Evolutionary conservation across 768 basidiomycete species (phyloP), one percentile per base, ranked within the genome.

Genomic region (Trametes gibbosa): DNA sequence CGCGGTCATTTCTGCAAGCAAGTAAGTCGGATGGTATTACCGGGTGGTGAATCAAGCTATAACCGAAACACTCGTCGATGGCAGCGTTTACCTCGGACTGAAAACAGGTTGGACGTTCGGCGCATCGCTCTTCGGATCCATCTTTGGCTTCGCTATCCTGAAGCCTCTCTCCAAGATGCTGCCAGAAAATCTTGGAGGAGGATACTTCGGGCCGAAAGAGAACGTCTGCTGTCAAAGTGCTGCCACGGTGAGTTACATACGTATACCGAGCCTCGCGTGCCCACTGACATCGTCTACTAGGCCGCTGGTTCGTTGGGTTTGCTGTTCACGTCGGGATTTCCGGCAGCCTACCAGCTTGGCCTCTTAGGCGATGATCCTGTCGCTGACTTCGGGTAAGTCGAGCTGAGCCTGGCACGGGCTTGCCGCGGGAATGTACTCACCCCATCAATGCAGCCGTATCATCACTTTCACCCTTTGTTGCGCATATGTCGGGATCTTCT

Each of bases 401-500:
- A n/a, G n/a, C n/a, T n/a, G n/a, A n/a, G 4, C 29, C 23, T 25
- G 23, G 13, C 14, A 12, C 21, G 14, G 12, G 9, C 24, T 5
- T 5, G 13, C 5, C 23, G 5, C 21, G 13, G 24, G 12, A 21
- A 17, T 40, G n/a, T 19, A 45, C n/a, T 42, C 1, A 50, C 35
- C 23, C 13, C 17, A 3, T 10, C 21, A 27, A 2, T 17, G 3
- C 34, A 65, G 65, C 8, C 65, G 65, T 14, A 46, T 67, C 37
- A 51, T 65, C 50, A 67, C 66, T 2, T 63, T 67, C 63, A 67
- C 66, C 5, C 49, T 67, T 24, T 53, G 58, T 37, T 67, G 66
- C 49, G 66, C 63, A 8, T 67, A 65, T 25, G 59, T 63, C 50
- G 63, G 66, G 29, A 63, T 67, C n/a, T 67, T 67, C 62, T 66